Evolutionary conservation across 176 grass and related monocot genomes (phyloP), one percentile per base, ranked within the genome.

Genomic region (Bolboschoenus planiculmis): DNA sequence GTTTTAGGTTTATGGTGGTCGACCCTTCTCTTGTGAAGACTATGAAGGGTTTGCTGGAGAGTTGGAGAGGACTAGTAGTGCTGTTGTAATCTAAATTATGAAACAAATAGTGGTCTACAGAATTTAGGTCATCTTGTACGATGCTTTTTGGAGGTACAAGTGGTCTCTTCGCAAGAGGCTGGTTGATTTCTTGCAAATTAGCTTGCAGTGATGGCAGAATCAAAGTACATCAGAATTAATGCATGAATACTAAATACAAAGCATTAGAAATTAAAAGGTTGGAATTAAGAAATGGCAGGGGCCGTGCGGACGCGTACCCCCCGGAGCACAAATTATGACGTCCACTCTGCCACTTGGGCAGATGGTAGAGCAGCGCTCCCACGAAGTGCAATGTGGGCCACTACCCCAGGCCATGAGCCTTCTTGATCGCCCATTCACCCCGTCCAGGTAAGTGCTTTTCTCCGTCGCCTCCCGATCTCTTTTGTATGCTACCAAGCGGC

Each of bases 241-340:
- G 39, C 14, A 72, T n/a, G n/a, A 72, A 44, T 40, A n/a, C 67
- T 11, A 13, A n/a, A n/a, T n/a, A n/a, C 42, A 44, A 7, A 7
- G 10, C 42, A 44, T 5, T 44, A 30, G 7, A 44, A 44, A 44
- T 7, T 7, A 55, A 55, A 55, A 55, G 3, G 9, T 61, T 61
- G 7, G 10, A 35, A 15, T 65, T 16, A 6, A 7, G 0, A 56
- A 10, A 70, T 88, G 47, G 78, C 58, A 56, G 87, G 83, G 87
- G 87, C 80, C 81, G 85, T 83, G 87, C 89, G 85, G 23, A 91
- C 89, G 92, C 85, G 76, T 89, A 91, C 87, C 92, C 87, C 79
- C 89, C 66, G 87, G n/a, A n/a, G n/a, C n/a, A n/a, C n/a, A n/a
- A n/a, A n/a, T n/a, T n/a, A n/a, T n/a, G n/a, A n/a, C n/a, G 92